These are phyloP conservation scores for Colletotrichum sp. DNA, from an alignment of 2,329 filamentous ascomycete species.

Conservation along the genomic window DNA sequence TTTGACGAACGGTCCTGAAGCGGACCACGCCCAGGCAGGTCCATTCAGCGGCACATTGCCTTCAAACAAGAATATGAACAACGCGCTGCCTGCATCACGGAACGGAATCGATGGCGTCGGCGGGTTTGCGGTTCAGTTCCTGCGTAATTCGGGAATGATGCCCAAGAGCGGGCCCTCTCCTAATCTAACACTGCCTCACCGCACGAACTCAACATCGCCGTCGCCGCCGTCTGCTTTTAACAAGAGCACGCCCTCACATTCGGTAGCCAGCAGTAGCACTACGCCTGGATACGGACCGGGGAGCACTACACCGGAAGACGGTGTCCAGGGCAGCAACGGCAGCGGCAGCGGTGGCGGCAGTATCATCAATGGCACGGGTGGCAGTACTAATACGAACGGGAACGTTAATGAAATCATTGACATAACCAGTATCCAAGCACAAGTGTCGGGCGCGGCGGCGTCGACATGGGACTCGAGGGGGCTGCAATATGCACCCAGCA, in stretches of 20 bases:
- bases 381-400: background rate
- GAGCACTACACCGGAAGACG: background rate
- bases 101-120: background rate
- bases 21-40: background rate
- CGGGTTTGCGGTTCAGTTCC: background rate
- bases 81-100: background rate
- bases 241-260: slow-evolving; percentile 12
- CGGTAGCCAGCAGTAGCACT: background rate
- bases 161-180: background rate
- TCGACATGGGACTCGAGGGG: slow-evolving; percentile 16
- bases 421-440: slow-evolving; percentile 12
- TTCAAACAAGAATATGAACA: background rate
- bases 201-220: background rate
- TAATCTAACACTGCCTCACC: slow-evolving; percentile 6
- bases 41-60: background rate
- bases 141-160: background rate
- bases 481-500: slow-evolving; percentile 14
- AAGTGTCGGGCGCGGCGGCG: background rate
- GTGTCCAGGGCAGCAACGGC: background rate
- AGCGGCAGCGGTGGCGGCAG: background rate
- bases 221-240: slow-evolving; percentile 1
- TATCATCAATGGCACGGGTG: background rate
- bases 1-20: background rate
- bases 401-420: background rate
- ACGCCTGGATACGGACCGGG: background rate